Evolutionary conservation across 2,329 filamentous ascomycete species (phyloP).

Genomic region (Beauveria varroae): DNA sequence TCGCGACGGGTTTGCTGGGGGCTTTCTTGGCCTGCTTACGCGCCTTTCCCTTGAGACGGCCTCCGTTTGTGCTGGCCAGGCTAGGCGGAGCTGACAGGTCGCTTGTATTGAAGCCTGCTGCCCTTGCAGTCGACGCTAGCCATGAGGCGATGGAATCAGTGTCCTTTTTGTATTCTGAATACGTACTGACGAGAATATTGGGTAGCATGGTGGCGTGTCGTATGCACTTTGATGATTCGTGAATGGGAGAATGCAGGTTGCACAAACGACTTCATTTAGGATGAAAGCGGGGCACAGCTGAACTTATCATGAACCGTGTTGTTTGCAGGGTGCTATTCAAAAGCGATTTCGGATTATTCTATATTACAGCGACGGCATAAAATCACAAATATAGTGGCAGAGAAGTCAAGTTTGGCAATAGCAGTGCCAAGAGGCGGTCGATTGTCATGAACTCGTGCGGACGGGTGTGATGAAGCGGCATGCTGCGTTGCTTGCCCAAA

Average conservation of each 20-base stretch:
- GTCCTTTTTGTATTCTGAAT: constrained; percentile 16
- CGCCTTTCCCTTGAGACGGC: neutral
- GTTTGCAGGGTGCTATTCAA: no score
- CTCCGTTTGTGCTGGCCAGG: neutral
- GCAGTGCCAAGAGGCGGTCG: no score
- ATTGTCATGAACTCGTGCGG: no score
- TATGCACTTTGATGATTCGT: neutral
- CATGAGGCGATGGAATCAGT: constrained; percentile 16
- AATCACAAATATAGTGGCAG: no score
- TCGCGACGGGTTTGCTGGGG: neutral
- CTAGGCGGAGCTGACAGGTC: neutral
- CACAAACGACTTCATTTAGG: no score
- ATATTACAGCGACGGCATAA: no score
- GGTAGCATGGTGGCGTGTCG: constrained; percentile 6
- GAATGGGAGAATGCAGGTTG: neutral
- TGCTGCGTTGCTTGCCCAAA: no score
- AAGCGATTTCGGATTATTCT: no score
- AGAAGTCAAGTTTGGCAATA: no score
- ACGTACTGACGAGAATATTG: constrained; percentile 11
- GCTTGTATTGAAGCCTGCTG: constrained; percentile 9
- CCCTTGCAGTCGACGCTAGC: constrained; percentile 15
- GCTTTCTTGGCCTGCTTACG: neutral
- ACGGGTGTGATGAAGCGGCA: no score
- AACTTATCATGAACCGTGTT: no score
- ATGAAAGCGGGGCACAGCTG: neutral